Evolutionary conservation across 352 stramenopile genomes (phyloP).

Genomic region (Pythium phragmitis): DNA sequence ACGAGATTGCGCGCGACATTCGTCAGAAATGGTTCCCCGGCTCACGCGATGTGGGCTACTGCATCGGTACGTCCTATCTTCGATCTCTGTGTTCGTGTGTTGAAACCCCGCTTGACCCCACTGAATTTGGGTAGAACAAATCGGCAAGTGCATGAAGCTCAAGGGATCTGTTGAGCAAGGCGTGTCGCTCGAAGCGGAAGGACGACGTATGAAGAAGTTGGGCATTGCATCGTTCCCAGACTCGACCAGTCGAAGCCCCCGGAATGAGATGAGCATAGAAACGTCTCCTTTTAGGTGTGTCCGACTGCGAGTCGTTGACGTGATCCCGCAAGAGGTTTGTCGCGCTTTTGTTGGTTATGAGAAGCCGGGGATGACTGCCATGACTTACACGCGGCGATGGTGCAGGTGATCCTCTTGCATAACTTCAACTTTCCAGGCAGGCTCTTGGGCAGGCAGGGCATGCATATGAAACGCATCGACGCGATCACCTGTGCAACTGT

Average conservation of each 20-base stretch:
- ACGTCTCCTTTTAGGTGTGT: constrained; percentile 9
- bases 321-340: constrained; percentile 20
- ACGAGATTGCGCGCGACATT: constrained; percentile 68
- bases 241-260: constrained; percentile 3
- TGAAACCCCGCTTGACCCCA: neutral
- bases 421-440: constrained; percentile 68
- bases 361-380: no score
- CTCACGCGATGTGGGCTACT: constrained; percentile 76
- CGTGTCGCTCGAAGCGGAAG: constrained; percentile 44
- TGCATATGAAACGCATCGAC: constrained; percentile 63
- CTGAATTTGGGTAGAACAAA: constrained; percentile 59
- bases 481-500: constrained; percentile 35
- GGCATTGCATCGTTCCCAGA: constrained; percentile 22
- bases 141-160: constrained; percentile 66
- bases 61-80: constrained; percentile 40
- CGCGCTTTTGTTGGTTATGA: neutral
- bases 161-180: constrained; percentile 64
- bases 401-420: constrained; percentile 36
- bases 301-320: constrained; percentile 15
- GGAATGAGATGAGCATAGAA: neutral
- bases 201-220: constrained; percentile 58
- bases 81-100: neutral
- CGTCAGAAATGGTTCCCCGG: constrained; percentile 69
- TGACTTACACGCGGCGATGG: neutral
- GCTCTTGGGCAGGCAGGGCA: constrained; percentile 56